Conservation (phyloP, 2,329 filamentous ascomycete species). For the Penicillium sp. region DNA sequence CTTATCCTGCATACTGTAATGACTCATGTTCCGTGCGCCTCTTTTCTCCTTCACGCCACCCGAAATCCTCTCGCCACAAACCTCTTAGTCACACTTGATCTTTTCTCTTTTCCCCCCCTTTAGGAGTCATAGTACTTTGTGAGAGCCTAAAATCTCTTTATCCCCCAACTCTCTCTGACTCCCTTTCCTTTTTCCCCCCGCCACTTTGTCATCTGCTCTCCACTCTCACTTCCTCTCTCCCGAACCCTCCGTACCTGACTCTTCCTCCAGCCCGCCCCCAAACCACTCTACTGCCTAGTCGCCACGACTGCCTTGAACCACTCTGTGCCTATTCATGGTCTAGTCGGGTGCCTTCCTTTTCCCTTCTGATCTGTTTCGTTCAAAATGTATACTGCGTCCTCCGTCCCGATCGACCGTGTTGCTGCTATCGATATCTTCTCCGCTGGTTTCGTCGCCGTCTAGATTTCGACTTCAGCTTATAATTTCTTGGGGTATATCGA, state of each 20-base stretch:
- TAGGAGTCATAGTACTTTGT: background rate
- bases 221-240: background rate
- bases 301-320: constrained; percentile 30
- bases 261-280: background rate
- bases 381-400: constrained; percentile 44
- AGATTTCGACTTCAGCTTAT: background rate
- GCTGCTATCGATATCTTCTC: constrained; percentile 34
- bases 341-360: constrained; percentile 26
- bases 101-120: background rate
- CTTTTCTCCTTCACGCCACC: constrained; percentile 15
- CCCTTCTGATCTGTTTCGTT: constrained; percentile 15
- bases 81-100: constrained; percentile 18
- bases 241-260: constrained; percentile 1
- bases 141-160: constrained; percentile 9
- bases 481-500: background rate
- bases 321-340: constrained; percentile 32
- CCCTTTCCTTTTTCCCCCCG: constrained; percentile 2
- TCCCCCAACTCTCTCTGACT: constrained; percentile 5
- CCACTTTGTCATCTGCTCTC: constrained; percentile 1
- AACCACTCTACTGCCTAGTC: constrained; percentile 13
- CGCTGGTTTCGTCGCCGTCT: constrained; percentile 24
- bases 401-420: constrained; percentile 40
- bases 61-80: constrained; percentile 13
- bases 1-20: background rate
- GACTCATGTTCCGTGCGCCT: background rate